Conservation (phyloP, 1,284 basidiomycete genomes). For the Austroboletus rostrupii region DNA sequence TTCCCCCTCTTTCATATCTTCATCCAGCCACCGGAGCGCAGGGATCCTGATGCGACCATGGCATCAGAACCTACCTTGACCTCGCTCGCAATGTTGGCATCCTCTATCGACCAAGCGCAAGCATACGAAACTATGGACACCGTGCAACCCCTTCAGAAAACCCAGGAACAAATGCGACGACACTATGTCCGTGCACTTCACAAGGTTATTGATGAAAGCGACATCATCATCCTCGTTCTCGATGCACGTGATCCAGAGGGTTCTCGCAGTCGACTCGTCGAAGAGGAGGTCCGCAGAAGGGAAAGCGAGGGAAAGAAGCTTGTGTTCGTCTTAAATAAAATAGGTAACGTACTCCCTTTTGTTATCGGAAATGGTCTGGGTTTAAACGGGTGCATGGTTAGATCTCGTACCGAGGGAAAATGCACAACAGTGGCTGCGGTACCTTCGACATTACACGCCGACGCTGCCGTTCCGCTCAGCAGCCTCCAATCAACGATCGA, state of each 20-base stretch:
- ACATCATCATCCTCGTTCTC: conserved; percentile 85
- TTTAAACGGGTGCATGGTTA: conserved; percentile 30
- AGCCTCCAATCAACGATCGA: conserved; percentile 74
- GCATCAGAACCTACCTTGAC: conserved; percentile 68
- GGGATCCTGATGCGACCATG: conserved; percentile 62
- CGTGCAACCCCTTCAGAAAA: conserved; percentile 38
- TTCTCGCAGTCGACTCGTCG: conserved; percentile 81
- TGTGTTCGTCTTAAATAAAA: conserved; percentile 89
- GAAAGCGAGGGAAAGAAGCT: conserved; percentile 86
- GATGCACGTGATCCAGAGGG: conserved; percentile 93
- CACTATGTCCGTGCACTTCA: conserved; percentile 76
- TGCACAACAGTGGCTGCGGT: conserved; percentile 86
- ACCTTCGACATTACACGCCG: conserved; percentile 88
- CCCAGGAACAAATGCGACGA: conserved; percentile 62
- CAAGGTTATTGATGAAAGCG: conserved; percentile 91
- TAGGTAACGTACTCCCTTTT: conserved; percentile 54
- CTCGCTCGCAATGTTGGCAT: conserved; percentile 49
- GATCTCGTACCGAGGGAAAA: conserved; percentile 89
- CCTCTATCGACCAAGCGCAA: conserved; percentile 29
- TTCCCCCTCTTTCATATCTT: neutral
- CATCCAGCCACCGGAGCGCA: conserved; percentile 20
- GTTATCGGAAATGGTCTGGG: no score
- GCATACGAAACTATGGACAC: conserved; percentile 31
- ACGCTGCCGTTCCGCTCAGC: conserved; percentile 93
- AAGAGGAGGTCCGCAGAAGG: conserved; percentile 83